A percentile compares a stretch with the other conserved stretches of the same genome.
These are phyloP conservation scores for Xylaria nigripes DNA, from an alignment of 495 filamentous ascomycete genomes.

Conservation along the genomic window DNA sequence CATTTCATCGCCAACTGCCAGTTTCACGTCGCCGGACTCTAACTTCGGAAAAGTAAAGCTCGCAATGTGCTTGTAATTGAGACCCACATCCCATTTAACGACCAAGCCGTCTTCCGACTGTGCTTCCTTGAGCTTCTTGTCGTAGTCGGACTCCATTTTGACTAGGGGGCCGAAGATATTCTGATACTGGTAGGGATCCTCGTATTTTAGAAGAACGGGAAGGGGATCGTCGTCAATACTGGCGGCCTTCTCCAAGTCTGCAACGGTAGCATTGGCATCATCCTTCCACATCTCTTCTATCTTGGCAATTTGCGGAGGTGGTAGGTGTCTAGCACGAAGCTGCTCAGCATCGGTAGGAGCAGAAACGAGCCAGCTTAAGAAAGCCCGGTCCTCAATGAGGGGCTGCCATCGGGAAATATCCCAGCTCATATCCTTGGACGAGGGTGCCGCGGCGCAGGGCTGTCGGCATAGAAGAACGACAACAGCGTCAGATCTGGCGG, in stretches of 20 bases:
- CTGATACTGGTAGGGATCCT: constrained; percentile 97
- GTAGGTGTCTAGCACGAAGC: constrained; percentile 86
- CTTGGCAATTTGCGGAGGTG: constrained; percentile 92
- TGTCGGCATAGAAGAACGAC: constrained; percentile 95
- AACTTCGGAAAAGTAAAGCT: constrained; percentile 96
- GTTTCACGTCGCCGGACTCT: constrained; percentile 94
- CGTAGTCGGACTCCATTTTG: constrained; percentile 99
- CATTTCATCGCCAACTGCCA: constrained; percentile 98
- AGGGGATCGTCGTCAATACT: constrained; percentile 93
- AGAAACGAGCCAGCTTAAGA: constrained; percentile 87
- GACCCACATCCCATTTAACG: constrained; percentile 90
- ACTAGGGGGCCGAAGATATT: constrained; percentile 97
- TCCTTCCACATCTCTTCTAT: constrained; percentile 99
- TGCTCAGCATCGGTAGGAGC: constrained; percentile 90
- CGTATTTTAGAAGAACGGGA: constrained; percentile 87
- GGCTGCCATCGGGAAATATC: constrained; percentile 98
- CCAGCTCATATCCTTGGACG: constrained; percentile 99
- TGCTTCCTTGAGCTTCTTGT: constrained; percentile 96
- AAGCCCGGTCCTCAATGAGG: constrained; percentile 92
- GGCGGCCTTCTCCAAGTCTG: constrained; percentile 86
- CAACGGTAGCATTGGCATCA: constrained; percentile 78
- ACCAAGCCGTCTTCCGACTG: constrained; percentile 92
- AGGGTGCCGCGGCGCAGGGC: constrained; percentile 87
- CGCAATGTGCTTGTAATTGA: constrained; percentile 96
- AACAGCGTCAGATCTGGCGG: constrained; percentile 97